phyloP scores from a whole-genome alignment of 768 basidiomycete species.

The Rhizopogon vulgaris region DNA sequence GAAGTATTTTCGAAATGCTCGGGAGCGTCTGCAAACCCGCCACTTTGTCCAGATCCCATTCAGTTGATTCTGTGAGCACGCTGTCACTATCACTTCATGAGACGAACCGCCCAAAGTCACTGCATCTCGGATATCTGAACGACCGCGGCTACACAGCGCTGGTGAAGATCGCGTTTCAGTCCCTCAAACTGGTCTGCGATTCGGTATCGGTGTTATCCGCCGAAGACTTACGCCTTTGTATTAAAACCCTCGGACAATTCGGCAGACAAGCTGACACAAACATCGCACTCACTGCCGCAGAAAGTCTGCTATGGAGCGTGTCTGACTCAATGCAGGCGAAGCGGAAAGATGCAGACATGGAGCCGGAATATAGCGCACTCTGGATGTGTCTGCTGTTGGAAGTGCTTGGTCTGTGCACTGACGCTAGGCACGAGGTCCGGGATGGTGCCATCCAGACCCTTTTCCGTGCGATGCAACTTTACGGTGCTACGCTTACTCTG shows the following conservation, averaged over 20 bases:
- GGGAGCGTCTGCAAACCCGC: slow-evolving; percentile 75
- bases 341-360: slow-evolving; percentile 57
- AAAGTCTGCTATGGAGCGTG: slow-evolving; percentile 91
- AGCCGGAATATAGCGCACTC: slow-evolving; percentile 70
- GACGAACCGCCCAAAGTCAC: slow-evolving; percentile 33
- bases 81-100: slow-evolving; percentile 29
- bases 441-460: slow-evolving; percentile 93
- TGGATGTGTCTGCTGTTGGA: slow-evolving; percentile 92
- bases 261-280: slow-evolving; percentile 93
- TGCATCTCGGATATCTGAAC: slow-evolving; percentile 49
- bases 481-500: slow-evolving; percentile 77
- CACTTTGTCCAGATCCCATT: slow-evolving; percentile 27
- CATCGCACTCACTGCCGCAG: slow-evolving; percentile 90
- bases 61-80: slow-evolving; percentile 37
- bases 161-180: slow-evolving; percentile 92
- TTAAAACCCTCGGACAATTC: slow-evolving; percentile 86
- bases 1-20: slow-evolving; percentile 87
- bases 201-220: slow-evolving; percentile 78
- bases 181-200: slow-evolving; percentile 90
- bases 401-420: slow-evolving; percentile 76
- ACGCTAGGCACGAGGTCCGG: slow-evolving; percentile 80
- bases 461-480: slow-evolving; percentile 90
- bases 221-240: slow-evolving; percentile 80
- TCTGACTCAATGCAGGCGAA: slow-evolving; percentile 92
- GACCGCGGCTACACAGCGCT: slow-evolving; percentile 71